A percentile compares a stretch with the other conserved stretches of the same genome.
phyloP scores from a whole-genome alignment of 2,329 filamentous ascomycete species.

The Botrytis deweyae region DNA sequence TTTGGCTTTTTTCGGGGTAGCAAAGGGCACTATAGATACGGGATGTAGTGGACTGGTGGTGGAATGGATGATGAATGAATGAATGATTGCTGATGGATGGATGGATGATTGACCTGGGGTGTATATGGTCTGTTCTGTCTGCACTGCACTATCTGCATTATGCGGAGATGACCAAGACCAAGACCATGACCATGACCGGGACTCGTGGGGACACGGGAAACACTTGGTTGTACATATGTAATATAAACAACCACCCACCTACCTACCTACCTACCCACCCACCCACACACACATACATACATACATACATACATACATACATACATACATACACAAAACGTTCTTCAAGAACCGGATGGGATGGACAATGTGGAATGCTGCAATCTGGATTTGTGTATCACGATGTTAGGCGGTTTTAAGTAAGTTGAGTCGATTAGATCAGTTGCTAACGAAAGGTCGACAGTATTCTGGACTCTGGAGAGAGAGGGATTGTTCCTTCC shows the following conservation, averaged over 20 bases:
- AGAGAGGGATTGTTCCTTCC: background rate
- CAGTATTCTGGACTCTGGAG: background rate
- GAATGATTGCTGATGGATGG: background rate
- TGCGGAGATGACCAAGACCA: slow-evolving; percentile 19
- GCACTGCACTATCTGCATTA: slow-evolving; percentile 6
- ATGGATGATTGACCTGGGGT: slow-evolving; percentile 7
- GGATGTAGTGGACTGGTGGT: background rate
- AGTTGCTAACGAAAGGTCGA: background rate
- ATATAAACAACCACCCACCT: background rate
- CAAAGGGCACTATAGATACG: slow-evolving; percentile 12
- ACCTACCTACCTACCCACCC: background rate
- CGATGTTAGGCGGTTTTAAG: background rate
- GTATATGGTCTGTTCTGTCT: background rate
- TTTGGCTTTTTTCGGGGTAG: slow-evolving; percentile 8
- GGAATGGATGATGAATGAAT: background rate
- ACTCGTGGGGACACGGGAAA: slow-evolving; percentile 17
- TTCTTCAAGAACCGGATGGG: background rate
- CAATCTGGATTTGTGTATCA: background rate
- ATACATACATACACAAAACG: background rate
- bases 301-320: background rate
- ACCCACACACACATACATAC: background rate
- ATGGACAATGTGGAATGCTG: background rate
- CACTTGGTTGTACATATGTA: slow-evolving; percentile 14
- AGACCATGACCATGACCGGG: slow-evolving; percentile 11
- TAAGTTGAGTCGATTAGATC: background rate